A percentile compares a stretch with the other conserved stretches of the same genome.
These are phyloP conservation scores for Candida maesae DNA, from an alignment of 805 yeast species.

Conservation along the genomic window DNA sequence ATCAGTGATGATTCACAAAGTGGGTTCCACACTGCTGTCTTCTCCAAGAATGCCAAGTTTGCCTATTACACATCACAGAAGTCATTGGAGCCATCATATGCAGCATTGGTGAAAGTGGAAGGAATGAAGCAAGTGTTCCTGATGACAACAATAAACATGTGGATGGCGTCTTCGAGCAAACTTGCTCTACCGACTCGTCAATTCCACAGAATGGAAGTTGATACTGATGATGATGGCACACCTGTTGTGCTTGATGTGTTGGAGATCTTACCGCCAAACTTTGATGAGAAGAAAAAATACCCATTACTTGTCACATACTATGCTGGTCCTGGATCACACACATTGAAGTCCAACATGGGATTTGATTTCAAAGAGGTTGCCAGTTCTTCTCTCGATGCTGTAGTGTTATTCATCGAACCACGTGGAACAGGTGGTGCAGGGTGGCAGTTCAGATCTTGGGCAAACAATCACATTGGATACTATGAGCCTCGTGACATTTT, in stretches of 20 bases:
- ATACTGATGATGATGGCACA: slow-evolving; percentile 42
- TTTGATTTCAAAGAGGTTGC: slow-evolving; percentile 69
- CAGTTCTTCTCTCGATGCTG: slow-evolving; percentile 72
- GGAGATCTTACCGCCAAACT: slow-evolving; percentile 74
- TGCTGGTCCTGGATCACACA: slow-evolving; percentile 96
- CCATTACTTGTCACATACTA: slow-evolving; percentile 91
- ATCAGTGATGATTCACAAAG: slow-evolving; percentile 49
- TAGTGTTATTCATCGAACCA: slow-evolving; percentile 93
- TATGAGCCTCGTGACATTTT: slow-evolving; percentile 87
- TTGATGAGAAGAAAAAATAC: slow-evolving; percentile 51
- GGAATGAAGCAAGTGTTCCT: not conserved
- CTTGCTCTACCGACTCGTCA: slow-evolving; percentile 54
- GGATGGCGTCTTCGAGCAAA: slow-evolving; percentile 14
- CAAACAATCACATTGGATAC: slow-evolving; percentile 75
- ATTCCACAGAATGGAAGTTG: slow-evolving; percentile 45
- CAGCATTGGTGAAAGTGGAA: slow-evolving; percentile 55
- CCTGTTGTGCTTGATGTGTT: slow-evolving; percentile 52
- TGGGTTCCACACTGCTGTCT: slow-evolving; percentile 65
- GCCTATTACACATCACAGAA: slow-evolving; percentile 65
- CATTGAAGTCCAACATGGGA: slow-evolving; percentile 56
- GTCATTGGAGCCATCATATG: slow-evolving; percentile 67
- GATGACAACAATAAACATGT: slow-evolving; percentile 10
- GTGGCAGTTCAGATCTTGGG: slow-evolving; percentile 67
- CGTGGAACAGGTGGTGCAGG: slow-evolving; percentile 95
- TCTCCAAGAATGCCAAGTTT: slow-evolving; percentile 71